A percentile compares a stretch with the other conserved stretches of the same genome.
These are phyloP conservation scores for Globisporangium okanoganense DNA, from an alignment of 352 stramenopile genomes.

Conservation along the genomic window DNA sequence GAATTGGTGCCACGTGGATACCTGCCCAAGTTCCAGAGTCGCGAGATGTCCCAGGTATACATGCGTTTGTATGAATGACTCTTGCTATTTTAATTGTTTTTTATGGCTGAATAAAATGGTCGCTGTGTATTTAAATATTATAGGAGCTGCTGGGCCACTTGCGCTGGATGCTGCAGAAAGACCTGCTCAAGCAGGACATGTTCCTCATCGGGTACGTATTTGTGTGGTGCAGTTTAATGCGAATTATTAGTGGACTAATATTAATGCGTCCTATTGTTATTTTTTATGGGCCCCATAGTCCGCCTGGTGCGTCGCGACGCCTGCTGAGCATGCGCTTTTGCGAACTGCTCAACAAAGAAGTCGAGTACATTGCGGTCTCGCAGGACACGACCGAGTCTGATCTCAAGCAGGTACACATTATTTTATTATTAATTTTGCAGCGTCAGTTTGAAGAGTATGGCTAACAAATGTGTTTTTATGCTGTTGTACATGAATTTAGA, in stretches of 20 bases:
- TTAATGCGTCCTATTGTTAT: not conserved
- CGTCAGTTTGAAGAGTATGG: too few species aligned
- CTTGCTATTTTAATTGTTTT: too few species aligned
- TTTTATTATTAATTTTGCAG: not conserved
- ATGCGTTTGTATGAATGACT: too few species aligned
- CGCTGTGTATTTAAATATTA: too few species aligned
- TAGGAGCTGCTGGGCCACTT: slow-evolving; percentile 73
- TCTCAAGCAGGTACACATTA: slow-evolving; percentile 70
- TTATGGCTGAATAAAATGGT: too few species aligned
- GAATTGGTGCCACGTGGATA: slow-evolving; percentile 63
- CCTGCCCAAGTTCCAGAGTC: slow-evolving; percentile 29
- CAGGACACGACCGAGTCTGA: slow-evolving; percentile 93
- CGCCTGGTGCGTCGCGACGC: slow-evolving; percentile 66
- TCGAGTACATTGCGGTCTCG: slow-evolving; percentile 91
- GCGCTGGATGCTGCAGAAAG: slow-evolving; percentile 87
- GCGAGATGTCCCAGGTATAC: slow-evolving; percentile 38
- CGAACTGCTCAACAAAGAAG: slow-evolving; percentile 78
- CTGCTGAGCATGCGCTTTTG: slow-evolving; percentile 83
- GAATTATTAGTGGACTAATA: too few species aligned
- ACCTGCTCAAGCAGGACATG: slow-evolving; percentile 81
- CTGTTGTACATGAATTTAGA: slow-evolving; percentile 14
- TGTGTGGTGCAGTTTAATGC: not conserved
- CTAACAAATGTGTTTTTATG: not conserved
- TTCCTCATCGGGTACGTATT: slow-evolving; percentile 74
- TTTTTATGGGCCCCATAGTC: slow-evolving; percentile 23